Base-by-base conservation (phyloP, 2,329 filamentous ascomycete genomes). In the Ascocoryne sarcoides region DNA sequence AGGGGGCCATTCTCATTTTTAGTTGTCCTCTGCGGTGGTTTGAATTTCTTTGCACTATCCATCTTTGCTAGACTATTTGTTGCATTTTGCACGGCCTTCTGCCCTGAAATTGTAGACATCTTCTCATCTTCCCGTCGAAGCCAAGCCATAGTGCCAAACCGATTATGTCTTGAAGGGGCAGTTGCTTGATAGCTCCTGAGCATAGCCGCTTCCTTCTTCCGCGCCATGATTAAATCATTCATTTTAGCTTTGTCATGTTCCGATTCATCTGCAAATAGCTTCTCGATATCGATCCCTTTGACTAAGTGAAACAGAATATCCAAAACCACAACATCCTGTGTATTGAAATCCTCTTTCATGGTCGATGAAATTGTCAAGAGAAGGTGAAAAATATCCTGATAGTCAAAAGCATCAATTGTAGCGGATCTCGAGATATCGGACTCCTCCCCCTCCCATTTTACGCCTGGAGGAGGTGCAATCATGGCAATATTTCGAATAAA, bases 61-160 rank as follows among this genome's bases (percentile, higher is more conserved):
- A 98, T 88, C 60, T 95, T 93, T 37, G 84, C 73, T 49, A 95
- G 74, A 5, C 84, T 82, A 29, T 75, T 74, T 7, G 83, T 73
- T 5, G 79, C 75, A 53, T 87, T 79, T 3, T 79, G 75, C 32
- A 98, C 73, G 4, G 84, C 84, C 52, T 88, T 82, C 58, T 96
- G 90, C 1, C 92, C 92, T 0, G 88, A 89, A 2, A 98, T 74
- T 0, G 89, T 88, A 0, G 85, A 83, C 53, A 92, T 76, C 55
- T 89, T 89, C 37, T 83, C 79, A 51, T 89, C 83, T 36, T 88
- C 84, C 41, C 89, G 73, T 65, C 94, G 87, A 28, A 98, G 78
- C 89, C 90, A 96, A 23, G 95, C 79, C 85, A 96, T 96, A 9
- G 89, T 94, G 2, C 92, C 92, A 56, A 96, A 98, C 23, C 92